phyloP scores from a whole-genome alignment of 1,139 yeast genomes.

The Geotrichum siamense region DNA sequence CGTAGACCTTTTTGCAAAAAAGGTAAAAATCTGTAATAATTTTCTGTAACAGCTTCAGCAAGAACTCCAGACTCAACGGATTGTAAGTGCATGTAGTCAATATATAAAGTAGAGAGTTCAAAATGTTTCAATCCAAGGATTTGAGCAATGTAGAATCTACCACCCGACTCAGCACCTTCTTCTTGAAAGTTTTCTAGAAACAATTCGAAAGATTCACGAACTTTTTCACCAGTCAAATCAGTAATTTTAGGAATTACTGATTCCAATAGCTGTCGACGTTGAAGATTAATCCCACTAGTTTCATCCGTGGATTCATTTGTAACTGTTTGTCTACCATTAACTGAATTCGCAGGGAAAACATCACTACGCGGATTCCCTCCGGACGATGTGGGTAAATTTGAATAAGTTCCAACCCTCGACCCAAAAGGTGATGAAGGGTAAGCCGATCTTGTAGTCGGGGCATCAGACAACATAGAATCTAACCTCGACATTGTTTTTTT shows the following conservation, averaged over 20 bases:
- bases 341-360: constrained; percentile 7
- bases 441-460: constrained; percentile 13
- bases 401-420: constrained; percentile 8
- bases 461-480: constrained; percentile 14
- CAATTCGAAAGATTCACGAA: constrained; percentile 80
- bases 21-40: constrained; percentile 87
- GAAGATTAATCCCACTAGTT: constrained; percentile 5
- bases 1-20: constrained; percentile 70
- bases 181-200: constrained; percentile 64
- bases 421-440: constrained; percentile 16
- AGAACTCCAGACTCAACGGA: constrained; percentile 78
- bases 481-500: constrained; percentile 10
- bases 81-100: constrained; percentile 75
- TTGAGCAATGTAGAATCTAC: constrained; percentile 67
- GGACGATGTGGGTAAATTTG: constrained; percentile 14
- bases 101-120: constrained; percentile 71
- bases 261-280: constrained; percentile 16
- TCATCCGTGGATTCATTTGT: constrained; percentile 7
- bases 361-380: constrained; percentile 15
- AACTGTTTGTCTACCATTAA: constrained; percentile 7
- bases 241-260: constrained; percentile 66
- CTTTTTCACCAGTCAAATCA: constrained; percentile 91
- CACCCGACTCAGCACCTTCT: constrained; percentile 34
- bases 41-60: constrained; percentile 84
- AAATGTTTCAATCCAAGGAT: constrained; percentile 71